These are phyloP conservation scores for Ramichloridium luteum DNA, from an alignment of 2,329 filamentous ascomycete species.

Conservation along the genomic window DNA sequence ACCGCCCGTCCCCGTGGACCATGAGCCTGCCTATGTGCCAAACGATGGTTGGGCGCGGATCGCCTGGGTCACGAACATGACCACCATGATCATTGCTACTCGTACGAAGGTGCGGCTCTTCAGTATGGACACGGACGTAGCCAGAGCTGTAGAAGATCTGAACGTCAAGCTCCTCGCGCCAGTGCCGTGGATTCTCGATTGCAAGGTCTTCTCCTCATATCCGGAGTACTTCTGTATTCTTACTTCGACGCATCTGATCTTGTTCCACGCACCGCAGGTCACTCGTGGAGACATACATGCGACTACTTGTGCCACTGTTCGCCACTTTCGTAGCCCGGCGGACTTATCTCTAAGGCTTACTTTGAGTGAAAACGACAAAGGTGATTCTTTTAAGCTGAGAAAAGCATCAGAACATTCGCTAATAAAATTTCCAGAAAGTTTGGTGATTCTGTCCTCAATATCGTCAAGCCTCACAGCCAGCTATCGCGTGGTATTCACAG, in stretches of 20 bases:
- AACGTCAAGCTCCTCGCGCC: conserved; percentile 19
- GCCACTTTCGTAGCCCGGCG: conserved; percentile 42
- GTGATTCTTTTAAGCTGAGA: conserved; percentile 22
- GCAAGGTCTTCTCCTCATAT: conserved; percentile 37
- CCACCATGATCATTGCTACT: conserved; percentile 42
- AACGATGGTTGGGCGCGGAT: conserved; percentile 41
- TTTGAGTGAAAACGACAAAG: conserved; percentile 20
- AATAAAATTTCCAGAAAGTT: no score
- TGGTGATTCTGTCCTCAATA: conserved; percentile 2
- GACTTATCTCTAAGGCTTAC: conserved; percentile 38
- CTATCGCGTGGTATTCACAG: conserved; percentile 11
- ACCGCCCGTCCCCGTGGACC: no score
- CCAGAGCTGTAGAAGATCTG: conserved; percentile 17
- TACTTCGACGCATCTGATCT: conserved; percentile 41
- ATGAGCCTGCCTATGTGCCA: no score
- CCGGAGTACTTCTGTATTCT: conserved; percentile 45
- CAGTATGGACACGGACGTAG: conserved; percentile 18
- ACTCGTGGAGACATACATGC: conserved; percentile 16
- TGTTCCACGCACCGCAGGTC: conserved; percentile 17
- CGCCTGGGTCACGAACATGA: conserved; percentile 36
- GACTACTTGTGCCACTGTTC: conserved; percentile 28
- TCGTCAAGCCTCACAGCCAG: conserved; percentile 7
- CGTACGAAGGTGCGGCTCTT: conserved; percentile 29
- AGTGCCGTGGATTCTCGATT: conserved; percentile 44
- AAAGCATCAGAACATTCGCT: no score